Conservation (phyloP, 2,329 filamentous ascomycete genomes). For the Chaetomiaceae sp. region DNA sequence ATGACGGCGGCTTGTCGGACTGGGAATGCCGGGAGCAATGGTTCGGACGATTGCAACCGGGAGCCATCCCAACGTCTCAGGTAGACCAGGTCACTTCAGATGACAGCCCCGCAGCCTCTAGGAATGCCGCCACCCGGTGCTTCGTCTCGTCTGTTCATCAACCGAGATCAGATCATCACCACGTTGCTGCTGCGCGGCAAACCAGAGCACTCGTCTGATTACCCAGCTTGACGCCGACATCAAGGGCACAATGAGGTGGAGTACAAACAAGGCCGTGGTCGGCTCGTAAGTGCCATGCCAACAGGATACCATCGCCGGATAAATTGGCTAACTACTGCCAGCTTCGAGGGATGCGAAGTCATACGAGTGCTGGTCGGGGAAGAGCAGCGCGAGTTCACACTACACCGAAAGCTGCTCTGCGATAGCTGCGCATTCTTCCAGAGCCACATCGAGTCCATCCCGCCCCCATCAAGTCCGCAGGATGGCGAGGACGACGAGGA, state of each 20-base stretch:
- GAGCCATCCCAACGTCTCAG: background rate
- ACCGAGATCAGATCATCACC: background rate
- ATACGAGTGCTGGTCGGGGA: slow-evolving; percentile 32
- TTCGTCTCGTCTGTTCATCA: background rate
- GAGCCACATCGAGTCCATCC: slow-evolving; percentile 39
- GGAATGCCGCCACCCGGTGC: background rate
- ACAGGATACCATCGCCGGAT: background rate
- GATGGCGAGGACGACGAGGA: slow-evolving; percentile 11
- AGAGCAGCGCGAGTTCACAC: slow-evolving; percentile 30
- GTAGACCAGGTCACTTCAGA: slow-evolving; percentile 3
- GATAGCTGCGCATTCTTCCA: slow-evolving; percentile 46
- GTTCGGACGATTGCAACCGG: background rate
- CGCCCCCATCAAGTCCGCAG: slow-evolving; percentile 17
- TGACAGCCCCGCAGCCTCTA: background rate
- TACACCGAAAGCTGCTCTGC: slow-evolving; percentile 40
- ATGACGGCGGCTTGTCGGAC: background rate
- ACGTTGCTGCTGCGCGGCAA: background rate
- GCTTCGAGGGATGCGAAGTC: slow-evolving; percentile 23
- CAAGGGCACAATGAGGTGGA: slow-evolving; percentile 20
- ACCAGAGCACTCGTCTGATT: background rate
- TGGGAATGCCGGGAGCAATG: background rate
- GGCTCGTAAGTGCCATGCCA: slow-evolving; percentile 18
- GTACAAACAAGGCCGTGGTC: slow-evolving; percentile 15
- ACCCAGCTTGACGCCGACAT: background rate
- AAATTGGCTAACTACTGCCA: slow-evolving; percentile 1